Conservation (phyloP, 371 early-diverging fungal species). For the Mucor ambiguus region DNA sequence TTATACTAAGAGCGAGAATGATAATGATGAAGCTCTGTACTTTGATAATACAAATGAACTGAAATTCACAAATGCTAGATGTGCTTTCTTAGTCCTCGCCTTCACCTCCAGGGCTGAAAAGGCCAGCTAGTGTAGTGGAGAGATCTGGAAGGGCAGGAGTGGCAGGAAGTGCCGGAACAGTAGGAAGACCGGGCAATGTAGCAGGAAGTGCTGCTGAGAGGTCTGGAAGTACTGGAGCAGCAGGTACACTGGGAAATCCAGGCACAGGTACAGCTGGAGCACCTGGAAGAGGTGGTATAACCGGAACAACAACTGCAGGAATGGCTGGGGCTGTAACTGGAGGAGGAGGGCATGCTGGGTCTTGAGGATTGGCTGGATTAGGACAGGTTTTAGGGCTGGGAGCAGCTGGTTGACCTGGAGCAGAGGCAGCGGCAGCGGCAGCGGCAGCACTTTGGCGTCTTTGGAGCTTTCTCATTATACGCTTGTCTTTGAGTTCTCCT, state of each 20-base stretch:
- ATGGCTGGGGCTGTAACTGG: background rate
- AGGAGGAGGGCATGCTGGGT: background rate
- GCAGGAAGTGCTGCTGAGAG: background rate
- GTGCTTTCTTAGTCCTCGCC: background rate
- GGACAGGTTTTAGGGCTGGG: background rate
- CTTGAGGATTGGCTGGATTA: background rate
- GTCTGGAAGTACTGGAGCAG: background rate
- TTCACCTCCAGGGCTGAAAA: background rate
- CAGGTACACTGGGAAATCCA: background rate
- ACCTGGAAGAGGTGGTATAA: background rate
- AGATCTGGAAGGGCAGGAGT: background rate
- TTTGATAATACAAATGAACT: constrained; percentile 1
- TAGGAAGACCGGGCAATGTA: background rate
- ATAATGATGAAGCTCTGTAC: background rate
- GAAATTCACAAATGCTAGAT: background rate
- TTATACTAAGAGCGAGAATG: background rate
- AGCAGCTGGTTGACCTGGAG: background rate
- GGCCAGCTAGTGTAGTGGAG: background rate
- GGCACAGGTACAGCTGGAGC: background rate
- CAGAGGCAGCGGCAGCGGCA: background rate
- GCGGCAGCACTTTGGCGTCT: background rate
- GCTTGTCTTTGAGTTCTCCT: background rate
- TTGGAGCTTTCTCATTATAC: background rate
- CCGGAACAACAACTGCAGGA: background rate
- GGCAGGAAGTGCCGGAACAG: background rate